Percentiles rank a stretch among this genome's conserved stretches.
Conservation (phyloP, 164 flowering plant species). For the Brasenia schreberi region DNA sequence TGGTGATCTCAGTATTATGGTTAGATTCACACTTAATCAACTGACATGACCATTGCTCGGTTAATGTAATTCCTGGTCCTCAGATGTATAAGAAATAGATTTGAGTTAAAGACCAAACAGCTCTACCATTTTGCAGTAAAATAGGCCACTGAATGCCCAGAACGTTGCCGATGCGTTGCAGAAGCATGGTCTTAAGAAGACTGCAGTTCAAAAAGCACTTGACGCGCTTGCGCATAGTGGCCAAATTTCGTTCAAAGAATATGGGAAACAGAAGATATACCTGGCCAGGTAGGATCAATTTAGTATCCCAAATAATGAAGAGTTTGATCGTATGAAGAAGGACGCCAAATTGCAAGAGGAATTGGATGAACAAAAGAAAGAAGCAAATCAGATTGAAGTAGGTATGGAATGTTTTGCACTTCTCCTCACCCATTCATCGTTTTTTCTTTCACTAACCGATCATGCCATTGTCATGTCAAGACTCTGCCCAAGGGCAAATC, state of each 20-base stretch:
- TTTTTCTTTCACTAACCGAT: background rate
- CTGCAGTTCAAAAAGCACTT: conserved; percentile 77
- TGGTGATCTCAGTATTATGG: no score
- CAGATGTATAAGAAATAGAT: no score
- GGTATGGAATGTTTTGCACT: conserved; percentile 22
- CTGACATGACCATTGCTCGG: no score
- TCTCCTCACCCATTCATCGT: background rate
- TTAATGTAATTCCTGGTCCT: no score
- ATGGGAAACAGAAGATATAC: conserved; percentile 94
- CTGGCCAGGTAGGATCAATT: conserved; percentile 89
- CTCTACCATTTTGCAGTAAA: conserved; percentile 44
- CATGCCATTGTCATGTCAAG: background rate
- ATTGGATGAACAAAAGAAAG: conserved; percentile 45
- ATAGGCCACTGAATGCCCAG: conserved; percentile 83
- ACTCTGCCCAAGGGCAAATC: background rate
- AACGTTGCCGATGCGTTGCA: conserved; percentile 86
- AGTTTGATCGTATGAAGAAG: conserved; percentile 75
- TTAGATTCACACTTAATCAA: no score
- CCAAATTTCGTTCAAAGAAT: conserved; percentile 45
- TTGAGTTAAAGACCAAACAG: no score
- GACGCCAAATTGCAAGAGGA: conserved; percentile 53
- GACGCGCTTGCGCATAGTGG: conserved; percentile 24
- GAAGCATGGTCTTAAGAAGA: conserved; percentile 87
- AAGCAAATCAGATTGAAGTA: conserved; percentile 56
- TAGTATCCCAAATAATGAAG: conserved; percentile 73